Percentiles rank a stretch among this genome's conserved stretches.
phyloP scores from a whole-genome alignment of 148 eudicot genomes.

The Fagopyrum esculentum region DNA sequence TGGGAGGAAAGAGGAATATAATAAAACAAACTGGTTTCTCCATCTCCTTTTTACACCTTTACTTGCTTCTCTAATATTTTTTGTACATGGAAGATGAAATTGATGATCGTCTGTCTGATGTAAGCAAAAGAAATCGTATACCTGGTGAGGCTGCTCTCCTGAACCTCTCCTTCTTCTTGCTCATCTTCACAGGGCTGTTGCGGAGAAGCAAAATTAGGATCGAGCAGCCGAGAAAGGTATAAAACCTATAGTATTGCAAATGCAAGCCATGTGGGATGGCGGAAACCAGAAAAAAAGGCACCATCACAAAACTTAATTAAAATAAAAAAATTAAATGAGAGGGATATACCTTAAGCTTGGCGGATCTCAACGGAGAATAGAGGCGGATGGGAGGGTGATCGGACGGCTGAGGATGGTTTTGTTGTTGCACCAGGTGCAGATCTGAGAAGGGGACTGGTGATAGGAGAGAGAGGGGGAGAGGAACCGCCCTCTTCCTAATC shows the following conservation, averaged over 20 bases:
- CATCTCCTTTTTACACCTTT: slow-evolving; percentile 8
- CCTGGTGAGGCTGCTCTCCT: not conserved
- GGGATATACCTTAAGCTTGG: not conserved
- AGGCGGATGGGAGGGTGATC: slow-evolving; percentile 14
- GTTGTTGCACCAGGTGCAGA: slow-evolving; percentile 38
- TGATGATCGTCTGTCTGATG: not conserved
- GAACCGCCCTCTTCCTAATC: slow-evolving; percentile 56
- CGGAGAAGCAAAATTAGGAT: not conserved
- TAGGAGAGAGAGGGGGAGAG: slow-evolving; percentile 39
- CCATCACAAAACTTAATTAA: not conserved
- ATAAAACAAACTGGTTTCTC: not conserved
- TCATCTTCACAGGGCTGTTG: not conserved
- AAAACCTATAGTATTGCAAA: not conserved
- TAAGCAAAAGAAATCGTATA: not conserved
- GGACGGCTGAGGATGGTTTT: slow-evolving; percentile 19
- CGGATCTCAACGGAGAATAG: not conserved
- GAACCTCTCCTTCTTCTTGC: not conserved
- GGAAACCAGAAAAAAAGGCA: not conserved
- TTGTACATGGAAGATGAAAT: not conserved
- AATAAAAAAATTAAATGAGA: not conserved
- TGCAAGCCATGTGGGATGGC: slow-evolving; percentile 3
- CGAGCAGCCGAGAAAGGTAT: not conserved
- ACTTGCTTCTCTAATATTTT: not conserved
- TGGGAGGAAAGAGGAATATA: not conserved
- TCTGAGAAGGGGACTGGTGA: slow-evolving; percentile 40